Percentiles rank a stretch among this genome's conserved stretches.
phyloP scores from a whole-genome alignment of 2,329 filamentous ascomycete genomes.

The Fusarium sp. region DNA sequence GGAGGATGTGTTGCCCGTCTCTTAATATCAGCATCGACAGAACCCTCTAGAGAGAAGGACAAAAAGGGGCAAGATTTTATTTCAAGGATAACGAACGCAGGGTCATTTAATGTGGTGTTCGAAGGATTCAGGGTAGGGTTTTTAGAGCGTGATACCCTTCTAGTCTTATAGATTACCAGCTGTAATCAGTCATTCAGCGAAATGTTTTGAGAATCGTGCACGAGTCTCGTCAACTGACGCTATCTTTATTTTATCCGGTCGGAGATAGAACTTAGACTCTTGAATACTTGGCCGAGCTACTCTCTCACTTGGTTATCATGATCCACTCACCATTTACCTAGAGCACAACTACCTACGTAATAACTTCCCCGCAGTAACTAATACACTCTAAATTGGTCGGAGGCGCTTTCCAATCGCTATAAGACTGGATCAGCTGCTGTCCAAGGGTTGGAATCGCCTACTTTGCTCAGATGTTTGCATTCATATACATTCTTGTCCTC shows the following conservation, averaged over 20 bases:
- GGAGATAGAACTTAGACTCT: neutral
- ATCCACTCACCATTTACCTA: conserved; percentile 31
- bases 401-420: conserved; percentile 1
- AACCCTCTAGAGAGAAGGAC: neutral
- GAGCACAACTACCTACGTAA: conserved; percentile 38
- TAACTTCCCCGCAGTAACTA: conserved; percentile 36
- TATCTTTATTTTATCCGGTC: neutral
- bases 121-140: conserved; percentile 31
- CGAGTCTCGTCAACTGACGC: neutral
- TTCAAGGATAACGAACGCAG: neutral
- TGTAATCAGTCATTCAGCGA: conserved; percentile 33
- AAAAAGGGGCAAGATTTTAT: neutral
- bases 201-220: neutral
- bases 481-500: conserved; percentile 2
- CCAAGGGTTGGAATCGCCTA: neutral
- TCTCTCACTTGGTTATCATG: conserved; percentile 12
- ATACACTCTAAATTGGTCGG: conserved; percentile 18
- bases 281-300: conserved; percentile 13
- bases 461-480: conserved; percentile 21
- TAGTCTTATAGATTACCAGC: conserved; percentile 27
- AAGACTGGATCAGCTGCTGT: conserved; percentile 18
- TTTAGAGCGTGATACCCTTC: conserved; percentile 48
- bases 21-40: conserved; percentile 18
- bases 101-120: conserved; percentile 20
- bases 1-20: conserved; percentile 74